Percentiles rank a stretch among this genome's conserved stretches.
These are phyloP conservation scores for Trametes hirsuta DNA, from an alignment of 1,284 basidiomycete species.

Conservation along the genomic window DNA sequence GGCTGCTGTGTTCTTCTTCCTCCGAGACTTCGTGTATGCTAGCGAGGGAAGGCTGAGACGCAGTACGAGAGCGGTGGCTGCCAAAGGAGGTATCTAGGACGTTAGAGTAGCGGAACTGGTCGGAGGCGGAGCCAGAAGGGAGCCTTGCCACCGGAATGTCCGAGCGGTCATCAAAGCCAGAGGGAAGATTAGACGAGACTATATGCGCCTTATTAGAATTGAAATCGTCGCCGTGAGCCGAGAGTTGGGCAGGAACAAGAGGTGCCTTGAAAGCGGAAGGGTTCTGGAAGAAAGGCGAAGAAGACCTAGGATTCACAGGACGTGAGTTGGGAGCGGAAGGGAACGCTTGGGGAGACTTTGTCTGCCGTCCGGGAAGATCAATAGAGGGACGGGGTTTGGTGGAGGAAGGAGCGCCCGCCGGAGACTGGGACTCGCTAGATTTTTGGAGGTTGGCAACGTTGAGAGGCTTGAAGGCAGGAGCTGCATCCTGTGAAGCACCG, in stretches of 20 bases:
- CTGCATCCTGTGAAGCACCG: neutral
- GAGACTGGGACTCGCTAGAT: conserved; percentile 11
- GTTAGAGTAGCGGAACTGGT: conserved; percentile 8
- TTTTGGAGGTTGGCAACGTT: conserved; percentile 32
- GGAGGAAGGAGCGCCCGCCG: neutral
- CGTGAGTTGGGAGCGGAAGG: conserved; percentile 19
- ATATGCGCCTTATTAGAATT: conserved; percentile 35
- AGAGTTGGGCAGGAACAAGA: conserved; percentile 17
- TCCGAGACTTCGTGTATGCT: conserved; percentile 31
- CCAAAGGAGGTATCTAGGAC: conserved; percentile 4
- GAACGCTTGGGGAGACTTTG: conserved; percentile 21
- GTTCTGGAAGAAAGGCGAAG: conserved; percentile 29
- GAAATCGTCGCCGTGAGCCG: conserved; percentile 24
- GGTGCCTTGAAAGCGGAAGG: conserved; percentile 23
- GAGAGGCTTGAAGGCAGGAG: conserved; percentile 29
- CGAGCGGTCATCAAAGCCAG: neutral
- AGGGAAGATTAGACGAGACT: conserved; percentile 18
- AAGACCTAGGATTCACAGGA: conserved; percentile 18
- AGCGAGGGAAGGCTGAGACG: conserved; percentile 30
- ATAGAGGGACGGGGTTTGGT: conserved; percentile 21
- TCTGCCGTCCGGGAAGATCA: conserved; percentile 12
- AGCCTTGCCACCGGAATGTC: conserved; percentile 16
- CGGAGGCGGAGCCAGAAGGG: neutral
- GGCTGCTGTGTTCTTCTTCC: conserved; percentile 11
- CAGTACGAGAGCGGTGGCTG: conserved; percentile 15